phyloP scores from a whole-genome alignment of 2,329 filamentous ascomycete genomes.

The Peltaster fructicola region DNA sequence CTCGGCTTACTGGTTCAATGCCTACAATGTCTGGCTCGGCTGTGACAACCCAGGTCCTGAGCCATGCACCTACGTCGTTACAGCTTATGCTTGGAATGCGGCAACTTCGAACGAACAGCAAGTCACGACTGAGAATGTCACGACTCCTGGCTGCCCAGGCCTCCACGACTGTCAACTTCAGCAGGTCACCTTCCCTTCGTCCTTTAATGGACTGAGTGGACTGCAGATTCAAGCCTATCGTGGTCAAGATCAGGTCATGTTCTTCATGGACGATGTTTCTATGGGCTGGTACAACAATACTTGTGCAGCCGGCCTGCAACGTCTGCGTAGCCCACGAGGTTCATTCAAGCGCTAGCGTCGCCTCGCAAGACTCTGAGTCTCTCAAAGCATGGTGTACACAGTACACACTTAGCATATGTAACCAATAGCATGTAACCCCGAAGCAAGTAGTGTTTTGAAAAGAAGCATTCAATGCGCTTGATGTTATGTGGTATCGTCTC shows the following conservation, averaged over 20 bases:
- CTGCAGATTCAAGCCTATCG: slow-evolving; percentile 32
- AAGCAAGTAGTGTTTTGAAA: too few relatives aligned
- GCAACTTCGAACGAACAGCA: slow-evolving; percentile 20
- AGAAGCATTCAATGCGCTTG: too few relatives aligned
- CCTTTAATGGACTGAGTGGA: slow-evolving; percentile 26
- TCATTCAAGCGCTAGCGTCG: too few relatives aligned
- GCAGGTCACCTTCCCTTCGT: slow-evolving; percentile 24
- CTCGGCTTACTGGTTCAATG: slow-evolving; percentile 34
- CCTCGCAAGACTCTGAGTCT: too few relatives aligned
- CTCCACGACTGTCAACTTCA: slow-evolving; percentile 25
- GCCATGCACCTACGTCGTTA: slow-evolving; percentile 27
- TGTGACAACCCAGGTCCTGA: slow-evolving; percentile 26
- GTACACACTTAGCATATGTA: too few relatives aligned
- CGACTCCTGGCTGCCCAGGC: slow-evolving; percentile 24
- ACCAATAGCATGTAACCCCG: too few relatives aligned
- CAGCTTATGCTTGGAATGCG: slow-evolving; percentile 25
- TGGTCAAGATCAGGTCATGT: slow-evolving; percentile 18
- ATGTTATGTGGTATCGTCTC: too few relatives aligned
- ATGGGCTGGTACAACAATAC: slow-evolving; percentile 33
- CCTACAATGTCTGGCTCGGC: slow-evolving; percentile 28
- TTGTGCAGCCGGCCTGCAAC: slow-evolving; percentile 42
- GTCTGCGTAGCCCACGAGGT: too few relatives aligned
- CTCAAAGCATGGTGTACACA: too few relatives aligned
- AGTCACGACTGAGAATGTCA: slow-evolving; percentile 21
- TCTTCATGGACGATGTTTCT: slow-evolving; percentile 31